phyloP scores from a whole-genome alignment of 1,139 yeast species.

The Taphrina pruni region DNA sequence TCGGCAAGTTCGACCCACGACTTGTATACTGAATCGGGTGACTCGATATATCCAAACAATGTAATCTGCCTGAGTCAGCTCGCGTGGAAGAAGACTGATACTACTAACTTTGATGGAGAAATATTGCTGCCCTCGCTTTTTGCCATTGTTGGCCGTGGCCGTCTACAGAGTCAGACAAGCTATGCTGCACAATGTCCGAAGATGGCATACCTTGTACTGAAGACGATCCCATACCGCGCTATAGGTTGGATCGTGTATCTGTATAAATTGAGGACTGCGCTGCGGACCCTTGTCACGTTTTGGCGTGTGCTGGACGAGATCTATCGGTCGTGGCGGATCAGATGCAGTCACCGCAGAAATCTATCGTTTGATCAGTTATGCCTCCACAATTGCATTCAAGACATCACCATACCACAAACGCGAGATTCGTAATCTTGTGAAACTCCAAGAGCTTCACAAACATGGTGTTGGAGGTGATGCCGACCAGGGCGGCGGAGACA shows the following conservation, averaged over 20 bases:
- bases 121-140: slow-evolving; percentile 39
- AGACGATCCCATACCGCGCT: slow-evolving; percentile 34
- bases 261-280: slow-evolving; percentile 32
- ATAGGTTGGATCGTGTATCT: slow-evolving; percentile 3
- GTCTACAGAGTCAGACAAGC: slow-evolving; percentile 5
- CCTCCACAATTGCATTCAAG: background rate
- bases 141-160: slow-evolving; percentile 41
- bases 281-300: slow-evolving; percentile 42
- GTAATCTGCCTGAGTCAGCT: slow-evolving; percentile 1
- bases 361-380: slow-evolving; percentile 2
- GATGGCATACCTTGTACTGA: slow-evolving; percentile 24
- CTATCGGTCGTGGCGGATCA: slow-evolving; percentile 37
- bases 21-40: slow-evolving; percentile 10
- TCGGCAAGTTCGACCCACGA: slow-evolving; percentile 31
- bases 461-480: background rate
- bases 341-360: slow-evolving; percentile 26
- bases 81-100: background rate
- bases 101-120: slow-evolving; percentile 31
- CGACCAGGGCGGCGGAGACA: slow-evolving; percentile 5
- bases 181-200: background rate
- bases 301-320: slow-evolving; percentile 39
- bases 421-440: slow-evolving; percentile 1
- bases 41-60: slow-evolving; percentile 11
- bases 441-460: slow-evolving; percentile 3
- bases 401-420: slow-evolving; percentile 10